These are phyloP conservation scores for Protomyces inundatus DNA, from an alignment of 1,139 yeast genomes.

Conservation along the genomic window DNA sequence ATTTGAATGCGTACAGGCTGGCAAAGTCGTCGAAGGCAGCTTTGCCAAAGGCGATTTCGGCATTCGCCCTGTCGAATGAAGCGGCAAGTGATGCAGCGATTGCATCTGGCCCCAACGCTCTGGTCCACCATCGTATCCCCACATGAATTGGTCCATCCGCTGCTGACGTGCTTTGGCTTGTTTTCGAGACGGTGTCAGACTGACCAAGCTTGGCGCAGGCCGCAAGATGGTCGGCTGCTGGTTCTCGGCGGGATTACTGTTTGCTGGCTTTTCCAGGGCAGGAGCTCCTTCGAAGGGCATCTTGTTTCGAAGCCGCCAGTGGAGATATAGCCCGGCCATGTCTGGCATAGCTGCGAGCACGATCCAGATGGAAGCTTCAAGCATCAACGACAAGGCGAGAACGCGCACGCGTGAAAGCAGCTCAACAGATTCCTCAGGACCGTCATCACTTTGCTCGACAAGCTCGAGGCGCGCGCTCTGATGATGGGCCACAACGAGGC, in stretches of 20 bases:
- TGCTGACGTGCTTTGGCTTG: not conserved
- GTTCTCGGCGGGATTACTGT: too few species aligned
- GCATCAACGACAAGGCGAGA: not conserved
- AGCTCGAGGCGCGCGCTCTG: not conserved
- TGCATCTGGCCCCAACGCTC: not conserved
- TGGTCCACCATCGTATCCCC: not conserved
- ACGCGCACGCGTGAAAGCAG: not conserved
- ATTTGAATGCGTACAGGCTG: constrained; percentile 19
- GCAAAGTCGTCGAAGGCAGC: constrained; percentile 16
- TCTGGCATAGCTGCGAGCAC: not conserved
- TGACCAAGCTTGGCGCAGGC: not conserved
- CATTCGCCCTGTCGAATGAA: constrained; percentile 7
- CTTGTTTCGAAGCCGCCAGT: not conserved
- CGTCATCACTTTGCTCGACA: not conserved
- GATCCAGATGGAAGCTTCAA: not conserved
- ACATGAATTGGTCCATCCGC: not conserved
- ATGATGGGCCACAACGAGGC: not conserved
- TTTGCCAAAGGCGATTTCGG: constrained; percentile 22
- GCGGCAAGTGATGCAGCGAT: not conserved
- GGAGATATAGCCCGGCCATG: not conserved
- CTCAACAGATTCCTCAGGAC: not conserved
- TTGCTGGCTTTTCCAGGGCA: not conserved
- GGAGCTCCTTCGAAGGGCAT: not conserved
- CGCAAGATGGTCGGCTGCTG: too few species aligned
- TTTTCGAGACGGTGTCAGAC: not conserved